Base-by-base conservation (phyloP, 192 early-diverging fungal genomes). In the Backusella morwellensis region DNA sequence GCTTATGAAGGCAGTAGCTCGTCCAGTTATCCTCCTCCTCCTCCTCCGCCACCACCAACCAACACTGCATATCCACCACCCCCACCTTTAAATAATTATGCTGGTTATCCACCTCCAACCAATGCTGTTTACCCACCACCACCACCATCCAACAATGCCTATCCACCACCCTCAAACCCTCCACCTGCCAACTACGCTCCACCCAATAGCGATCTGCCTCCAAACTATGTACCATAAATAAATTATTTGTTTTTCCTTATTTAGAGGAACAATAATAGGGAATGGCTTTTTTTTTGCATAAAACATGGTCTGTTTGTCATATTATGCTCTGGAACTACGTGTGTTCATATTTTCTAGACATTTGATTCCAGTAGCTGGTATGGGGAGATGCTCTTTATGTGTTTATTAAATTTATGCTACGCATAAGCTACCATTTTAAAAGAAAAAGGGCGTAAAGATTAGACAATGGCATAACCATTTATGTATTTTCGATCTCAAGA, bases 1-100 rank as follows among this genome's bases (percentile, higher is more conserved):
- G 67, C 76, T 32, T 85, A 85, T 71, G 72, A 66, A n/a, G 73
- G 19, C 0, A 74, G 52, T 40, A 34, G 7, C 32, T 44, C 36
- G 1, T 47, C 70, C 4, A 70, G 35, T 36, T 29, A 70, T 38
- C n/a, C 32, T 41, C 68, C 68, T 7, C 68, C 26, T 29, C 26
- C 26, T 29, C 29, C 29, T 29, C 29, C 67, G 11, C 35, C 34
- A 21, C 68, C 68, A 11, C 38, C 36, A 35, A 36, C 35, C 11
- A 42, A 11, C n/a, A 9, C 23, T 63, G 6, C 23, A 0, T 40
- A 35, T n/a, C 68, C 35, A 38, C 34, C 68, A 11, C 54, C 54
- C 2, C 21, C 54, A 8, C 0, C 8, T 21, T 32, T 32, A 32
- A 32, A 3, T 32, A 3, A 32, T 3, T 19, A 21, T 6, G 6